These are phyloP conservation scores for Pseudogymnoascus sp. DNA, from an alignment of 2,329 filamentous ascomycete species.

Conservation along the genomic window DNA sequence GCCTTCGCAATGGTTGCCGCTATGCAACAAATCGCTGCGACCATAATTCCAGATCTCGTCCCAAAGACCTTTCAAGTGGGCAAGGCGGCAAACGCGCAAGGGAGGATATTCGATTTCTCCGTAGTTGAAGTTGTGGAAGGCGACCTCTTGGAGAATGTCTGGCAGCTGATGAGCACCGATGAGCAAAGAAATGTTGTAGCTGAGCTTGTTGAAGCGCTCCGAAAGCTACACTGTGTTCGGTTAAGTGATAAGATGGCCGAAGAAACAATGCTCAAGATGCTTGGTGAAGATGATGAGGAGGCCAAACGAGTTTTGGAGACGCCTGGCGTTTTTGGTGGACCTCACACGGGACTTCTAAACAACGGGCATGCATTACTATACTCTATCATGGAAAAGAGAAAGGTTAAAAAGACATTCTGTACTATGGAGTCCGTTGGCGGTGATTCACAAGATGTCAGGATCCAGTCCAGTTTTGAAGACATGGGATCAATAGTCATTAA, in stretches of 20 bases:
- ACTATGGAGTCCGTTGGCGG: constrained; percentile 9
- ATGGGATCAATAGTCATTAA: constrained; percentile 15
- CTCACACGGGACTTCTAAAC: constrained; percentile 13
- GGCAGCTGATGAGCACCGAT: constrained; percentile 13
- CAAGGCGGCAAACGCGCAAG: constrained; percentile 19
- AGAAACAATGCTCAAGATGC: constrained; percentile 9
- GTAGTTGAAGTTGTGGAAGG: constrained; percentile 14
- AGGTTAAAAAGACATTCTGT: constrained; percentile 12
- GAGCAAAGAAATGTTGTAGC: constrained; percentile 14
- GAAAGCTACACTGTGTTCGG: constrained; percentile 12
- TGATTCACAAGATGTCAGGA: constrained; percentile 12
- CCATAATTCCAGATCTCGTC: constrained; percentile 14
- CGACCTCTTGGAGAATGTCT: constrained; percentile 15
- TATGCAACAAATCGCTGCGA: constrained; percentile 13
- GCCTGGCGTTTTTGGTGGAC: constrained; percentile 10
- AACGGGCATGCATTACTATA: constrained; percentile 6
- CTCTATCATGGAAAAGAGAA: constrained; percentile 13
- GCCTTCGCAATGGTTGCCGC: constrained; percentile 14
- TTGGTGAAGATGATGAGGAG: constrained; percentile 12
- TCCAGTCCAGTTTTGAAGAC: constrained; percentile 14
- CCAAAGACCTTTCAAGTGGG: constrained; percentile 16
- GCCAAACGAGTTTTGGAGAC: not conserved
- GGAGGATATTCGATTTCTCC: constrained; percentile 14
- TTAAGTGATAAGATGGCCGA: constrained; percentile 8
- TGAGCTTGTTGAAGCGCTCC: constrained; percentile 13